Evolutionary conservation across 2,329 filamentous ascomycete genomes (phyloP), one percentile per base, ranked within the genome.

Genomic region (Ceratocystis lukuohia): DNA sequence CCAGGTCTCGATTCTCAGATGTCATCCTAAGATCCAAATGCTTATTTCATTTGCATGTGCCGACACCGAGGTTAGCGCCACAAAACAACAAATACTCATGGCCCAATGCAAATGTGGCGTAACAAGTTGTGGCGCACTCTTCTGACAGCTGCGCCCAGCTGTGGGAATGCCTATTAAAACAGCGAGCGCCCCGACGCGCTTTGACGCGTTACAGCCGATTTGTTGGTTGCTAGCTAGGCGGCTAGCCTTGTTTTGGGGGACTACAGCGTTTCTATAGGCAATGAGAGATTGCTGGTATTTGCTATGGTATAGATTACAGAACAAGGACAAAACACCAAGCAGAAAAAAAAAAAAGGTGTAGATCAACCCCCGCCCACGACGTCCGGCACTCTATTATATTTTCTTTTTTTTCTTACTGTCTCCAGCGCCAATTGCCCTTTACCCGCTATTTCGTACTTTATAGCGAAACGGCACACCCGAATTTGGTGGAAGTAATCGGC

Each of bases 41-140:
- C 48, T 53, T 59, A 30, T 33, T 44, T 50, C 44, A 25, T 45
- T 67, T 50, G 66, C 66, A 67, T 67, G 62, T 67, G 66, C 66
- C 56, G 62, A 53, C 66, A 44, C 66, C 66, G 66, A 67, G 62
- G 66, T 65, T 67, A 65, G 56, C 66, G 62, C 66, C 66, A 67
- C 62, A 67, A 8, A 30, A 1, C 41, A 10, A 1, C n/a, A 50
- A 22, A 50, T 20, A n/a, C 4, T 8, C n/a, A 28, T 28, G 8
- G 50, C 20, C 2, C 50, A 25, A 12, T 17, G 10, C 5, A 25
- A 33, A 33, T 46, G 41, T 7, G 10, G 41, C 30, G 37, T 48
- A 22, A 6, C 41, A 0, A 0, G 2, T 46, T 22, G 41, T 46
- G 57, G 25, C 61, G 22, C 6, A 0, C 2, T 1, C 3, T 3